phyloP scores from a whole-genome alignment of 345 rosid genomes.

The Camelina hispida region DNA sequence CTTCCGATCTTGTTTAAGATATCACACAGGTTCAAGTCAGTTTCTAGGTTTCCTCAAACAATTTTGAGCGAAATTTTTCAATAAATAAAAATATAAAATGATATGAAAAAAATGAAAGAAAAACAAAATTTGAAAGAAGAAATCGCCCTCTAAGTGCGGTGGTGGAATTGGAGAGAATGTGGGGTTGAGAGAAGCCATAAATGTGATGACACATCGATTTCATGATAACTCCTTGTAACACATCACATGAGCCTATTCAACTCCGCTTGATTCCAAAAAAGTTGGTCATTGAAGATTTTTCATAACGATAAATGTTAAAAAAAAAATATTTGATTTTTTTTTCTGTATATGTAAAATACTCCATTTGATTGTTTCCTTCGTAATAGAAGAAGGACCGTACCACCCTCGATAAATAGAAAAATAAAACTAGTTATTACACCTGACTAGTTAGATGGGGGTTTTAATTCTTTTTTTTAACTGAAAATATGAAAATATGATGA shows the following conservation, averaged over 20 bases:
- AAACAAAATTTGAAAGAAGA: not conserved
- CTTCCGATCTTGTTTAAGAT: not conserved
- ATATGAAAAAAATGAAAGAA: not conserved
- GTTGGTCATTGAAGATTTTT: too few relatives aligned
- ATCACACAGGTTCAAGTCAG: not conserved
- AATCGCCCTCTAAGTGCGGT: constrained; percentile 38
- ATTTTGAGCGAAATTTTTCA: not conserved
- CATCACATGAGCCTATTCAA: constrained; percentile 40
- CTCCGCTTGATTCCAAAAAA: constrained; percentile 27
- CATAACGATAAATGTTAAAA: not conserved
- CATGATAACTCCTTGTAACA: constrained; percentile 39
- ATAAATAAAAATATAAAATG: not conserved
- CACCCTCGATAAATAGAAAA: too few relatives aligned
- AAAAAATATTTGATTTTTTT: not conserved
- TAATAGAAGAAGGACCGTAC: too few relatives aligned
- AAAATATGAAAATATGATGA: not conserved
- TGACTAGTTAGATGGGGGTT: too few relatives aligned
- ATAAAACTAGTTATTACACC: too few relatives aligned
- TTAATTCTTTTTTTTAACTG: not conserved
- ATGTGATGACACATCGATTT: constrained; percentile 41
- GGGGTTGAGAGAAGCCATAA: constrained; percentile 36
- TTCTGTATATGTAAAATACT: too few relatives aligned
- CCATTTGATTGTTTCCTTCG: too few relatives aligned
- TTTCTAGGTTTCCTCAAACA: constrained; percentile 8
- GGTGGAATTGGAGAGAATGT: constrained; percentile 3